phyloP scores from a whole-genome alignment of 2,329 filamentous ascomycete genomes.

The Botryotinia globosa region DNA sequence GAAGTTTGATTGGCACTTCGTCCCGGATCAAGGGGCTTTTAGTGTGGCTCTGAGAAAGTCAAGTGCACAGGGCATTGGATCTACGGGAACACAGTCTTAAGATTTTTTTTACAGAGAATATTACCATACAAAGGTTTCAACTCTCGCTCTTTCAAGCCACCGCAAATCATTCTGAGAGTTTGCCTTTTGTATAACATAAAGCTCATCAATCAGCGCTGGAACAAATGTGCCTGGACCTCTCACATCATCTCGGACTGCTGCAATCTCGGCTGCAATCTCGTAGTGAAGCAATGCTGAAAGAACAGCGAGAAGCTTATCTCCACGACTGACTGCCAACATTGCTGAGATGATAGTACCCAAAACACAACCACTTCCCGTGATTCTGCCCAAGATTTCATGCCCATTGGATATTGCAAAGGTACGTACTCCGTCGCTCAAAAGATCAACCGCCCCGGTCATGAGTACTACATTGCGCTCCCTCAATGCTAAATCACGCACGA shows the following conservation, averaged over 20 bases:
- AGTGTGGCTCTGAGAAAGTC: not conserved
- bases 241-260: conserved; percentile 67
- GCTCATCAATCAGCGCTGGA: conserved; percentile 76
- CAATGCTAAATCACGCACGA: conserved; percentile 65
- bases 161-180: conserved; percentile 47
- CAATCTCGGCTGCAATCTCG: conserved; percentile 61
- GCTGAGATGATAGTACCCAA: conserved; percentile 79
- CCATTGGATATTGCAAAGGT: conserved; percentile 74
- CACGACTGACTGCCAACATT: conserved; percentile 61
- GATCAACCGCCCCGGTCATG: conserved; percentile 77
- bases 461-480: conserved; percentile 71
- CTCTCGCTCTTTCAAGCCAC: conserved; percentile 54
- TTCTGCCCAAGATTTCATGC: conserved; percentile 63
- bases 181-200: conserved; percentile 50
- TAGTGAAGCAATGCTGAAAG: conserved; percentile 74
- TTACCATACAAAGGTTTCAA: conserved; percentile 41
- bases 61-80: not conserved
- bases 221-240: conserved; percentile 83
- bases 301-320: conserved; percentile 67
- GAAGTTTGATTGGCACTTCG: not conserved
- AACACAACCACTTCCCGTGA: conserved; percentile 82
- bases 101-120: not conserved
- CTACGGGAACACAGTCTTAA: not conserved
- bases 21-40: conserved; percentile 3
- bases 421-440: conserved; percentile 69